These are phyloP conservation scores for Pseudoperonospora humuli DNA, from an alignment of 352 stramenopile genomes.

Conservation along the genomic window DNA sequence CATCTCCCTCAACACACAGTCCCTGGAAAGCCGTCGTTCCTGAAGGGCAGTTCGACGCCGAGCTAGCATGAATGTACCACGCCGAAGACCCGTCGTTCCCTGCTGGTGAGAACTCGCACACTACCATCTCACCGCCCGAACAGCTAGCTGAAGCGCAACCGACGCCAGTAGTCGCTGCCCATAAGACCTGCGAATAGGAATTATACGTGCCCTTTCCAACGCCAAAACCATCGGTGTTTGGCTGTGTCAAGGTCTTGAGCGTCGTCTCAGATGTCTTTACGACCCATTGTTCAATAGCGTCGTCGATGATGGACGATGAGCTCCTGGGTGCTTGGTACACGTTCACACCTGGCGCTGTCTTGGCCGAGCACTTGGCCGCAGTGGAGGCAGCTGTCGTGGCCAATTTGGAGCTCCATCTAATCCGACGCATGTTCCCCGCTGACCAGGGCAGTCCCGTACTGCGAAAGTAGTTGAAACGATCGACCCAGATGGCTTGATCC, in stretches of 20 bases:
- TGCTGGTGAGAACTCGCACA: conserved; percentile 52
- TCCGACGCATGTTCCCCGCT: conserved; percentile 52
- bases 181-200: conserved; percentile 74
- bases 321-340: conserved; percentile 23
- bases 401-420: conserved; percentile 51
- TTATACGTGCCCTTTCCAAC: conserved; percentile 59
- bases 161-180: conserved; percentile 46
- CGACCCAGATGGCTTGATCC: conserved; percentile 59
- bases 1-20: conserved; percentile 47
- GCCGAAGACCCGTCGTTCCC: conserved; percentile 43
- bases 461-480: conserved; percentile 75
- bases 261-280: conserved; percentile 40
- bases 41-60: conserved; percentile 38
- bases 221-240: conserved; percentile 27
- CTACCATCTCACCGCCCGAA: conserved; percentile 30
- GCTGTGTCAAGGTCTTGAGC: conserved; percentile 38
- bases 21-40: conserved; percentile 36
- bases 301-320: conserved; percentile 34
- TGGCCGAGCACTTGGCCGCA: conserved; percentile 32
- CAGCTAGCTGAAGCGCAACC: conserved; percentile 54
- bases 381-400: conserved; percentile 31
- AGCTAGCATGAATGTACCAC: conserved; percentile 53
- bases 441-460: conserved; percentile 59
- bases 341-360: conserved; percentile 36
- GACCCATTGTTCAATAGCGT: conserved; percentile 54